Evolutionary conservation across 1,139 yeast species (phyloP).

Genomic region (Geotrichum cucujoidarum): DNA sequence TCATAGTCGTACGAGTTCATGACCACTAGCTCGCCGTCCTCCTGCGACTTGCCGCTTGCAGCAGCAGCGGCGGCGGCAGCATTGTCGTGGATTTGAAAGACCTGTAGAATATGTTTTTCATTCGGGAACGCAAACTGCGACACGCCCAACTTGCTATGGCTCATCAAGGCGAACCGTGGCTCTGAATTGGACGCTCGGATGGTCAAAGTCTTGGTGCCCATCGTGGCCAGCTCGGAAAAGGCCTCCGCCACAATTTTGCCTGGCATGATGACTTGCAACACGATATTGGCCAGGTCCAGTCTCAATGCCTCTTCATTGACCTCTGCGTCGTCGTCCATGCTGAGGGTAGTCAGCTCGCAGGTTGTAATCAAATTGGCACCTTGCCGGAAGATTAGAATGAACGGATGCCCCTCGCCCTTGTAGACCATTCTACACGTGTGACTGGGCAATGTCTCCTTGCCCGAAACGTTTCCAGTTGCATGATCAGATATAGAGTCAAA

Average conservation of each 20-base stretch:
- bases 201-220: conserved; percentile 56
- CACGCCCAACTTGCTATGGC: conserved; percentile 63
- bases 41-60: neutral
- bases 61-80: conserved; percentile 19
- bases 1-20: conserved; percentile 30
- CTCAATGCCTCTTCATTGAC: conserved; percentile 21
- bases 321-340: conserved; percentile 20
- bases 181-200: conserved; percentile 41
- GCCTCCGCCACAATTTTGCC: conserved; percentile 62
- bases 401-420: conserved; percentile 57
- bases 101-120: conserved; percentile 45
- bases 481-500: conserved; percentile 4
- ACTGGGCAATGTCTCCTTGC: conserved; percentile 8
- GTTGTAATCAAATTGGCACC: conserved; percentile 55
- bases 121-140: conserved; percentile 66
- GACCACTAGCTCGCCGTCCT: conserved; percentile 16
- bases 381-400: conserved; percentile 69
- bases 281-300: conserved; percentile 46
- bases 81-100: conserved; percentile 15
- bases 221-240: conserved; percentile 61
- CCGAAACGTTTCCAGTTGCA: neutral
- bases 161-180: conserved; percentile 45
- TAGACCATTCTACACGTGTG: conserved; percentile 39
- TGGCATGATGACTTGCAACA: conserved; percentile 61
- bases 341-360: conserved; percentile 62